Conservation (phyloP, 2,329 filamentous ascomycete species). For the Colletotrichum plurivorum region DNA sequence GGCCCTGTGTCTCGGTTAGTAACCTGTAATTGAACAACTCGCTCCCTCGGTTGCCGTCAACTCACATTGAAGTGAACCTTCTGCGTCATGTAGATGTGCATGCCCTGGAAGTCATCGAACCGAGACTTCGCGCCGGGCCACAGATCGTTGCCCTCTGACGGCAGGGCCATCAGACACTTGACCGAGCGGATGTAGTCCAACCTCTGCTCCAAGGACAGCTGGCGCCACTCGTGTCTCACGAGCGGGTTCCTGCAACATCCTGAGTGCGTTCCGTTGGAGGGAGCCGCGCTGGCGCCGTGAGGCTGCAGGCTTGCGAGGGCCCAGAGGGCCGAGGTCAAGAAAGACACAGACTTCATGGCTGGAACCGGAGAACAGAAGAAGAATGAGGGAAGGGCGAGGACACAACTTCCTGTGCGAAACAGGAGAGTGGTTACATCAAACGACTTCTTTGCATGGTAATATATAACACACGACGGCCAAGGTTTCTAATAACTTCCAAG, state of each 20-base stretch:
- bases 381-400: not conserved
- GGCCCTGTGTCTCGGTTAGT: not conserved
- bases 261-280: not conserved
- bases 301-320: not conserved
- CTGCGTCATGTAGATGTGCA: constrained; percentile 45
- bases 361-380: not conserved
- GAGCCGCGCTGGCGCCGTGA: not conserved
- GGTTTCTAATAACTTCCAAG: no score
- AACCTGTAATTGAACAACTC: not conserved
- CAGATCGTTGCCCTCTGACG: constrained; percentile 9
- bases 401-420: no score
- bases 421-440: no score
- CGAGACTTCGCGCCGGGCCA: constrained; percentile 42
- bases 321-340: not conserved
- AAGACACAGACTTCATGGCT: not conserved
- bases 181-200: constrained; percentile 31
- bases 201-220: constrained; percentile 24
- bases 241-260: not conserved
- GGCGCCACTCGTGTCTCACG: not conserved
- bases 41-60: not conserved
- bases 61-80: constrained; percentile 41
- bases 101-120: constrained; percentile 46
- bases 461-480: no score
- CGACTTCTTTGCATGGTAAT: no score
- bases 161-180: constrained; percentile 27